A percentile compares a stretch with the other conserved stretches of the same genome.
These are phyloP conservation scores for Tephrocybe sp. DNA, from an alignment of 768 basidiomycete species.

Conservation along the genomic window DNA sequence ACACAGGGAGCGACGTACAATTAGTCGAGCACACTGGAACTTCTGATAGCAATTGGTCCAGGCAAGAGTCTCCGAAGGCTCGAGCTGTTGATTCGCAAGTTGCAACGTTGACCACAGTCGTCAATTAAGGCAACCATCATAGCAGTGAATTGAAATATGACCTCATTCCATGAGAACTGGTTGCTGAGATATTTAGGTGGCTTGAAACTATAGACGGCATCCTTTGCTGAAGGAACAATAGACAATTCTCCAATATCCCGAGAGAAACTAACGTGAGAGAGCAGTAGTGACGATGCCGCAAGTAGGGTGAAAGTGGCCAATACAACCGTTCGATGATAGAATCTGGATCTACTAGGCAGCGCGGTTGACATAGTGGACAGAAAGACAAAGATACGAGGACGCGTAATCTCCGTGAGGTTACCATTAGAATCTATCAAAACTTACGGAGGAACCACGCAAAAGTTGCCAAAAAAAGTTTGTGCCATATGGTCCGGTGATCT, in stretches of 20 bases:
- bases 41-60: conserved; percentile 26
- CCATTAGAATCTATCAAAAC: too few species aligned
- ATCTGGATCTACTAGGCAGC: too few species aligned
- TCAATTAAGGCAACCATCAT: neutral
- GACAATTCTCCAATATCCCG: neutral
- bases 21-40: conserved; percentile 31
- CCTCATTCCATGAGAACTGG: conserved; percentile 6
- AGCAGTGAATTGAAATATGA: neutral
- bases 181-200: neutral
- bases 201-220: neutral
- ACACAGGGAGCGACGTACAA: conserved; percentile 15
- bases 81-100: too few species aligned
- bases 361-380: too few species aligned
- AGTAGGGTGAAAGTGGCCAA: neutral
- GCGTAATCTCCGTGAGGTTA: too few species aligned
- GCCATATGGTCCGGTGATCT: too few species aligned
- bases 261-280: neutral
- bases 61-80: conserved; percentile 17
- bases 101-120: too few species aligned
- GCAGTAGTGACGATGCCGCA: neutral
- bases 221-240: neutral
- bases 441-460: too few species aligned
- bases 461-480: too few species aligned
- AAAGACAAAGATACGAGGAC: too few species aligned
- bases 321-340: too few species aligned